A percentile compares a stretch with the other conserved stretches of the same genome.
These are phyloP conservation scores for Blastocladiella britannica DNA, from an alignment of 192 early-diverging fungal species.

Conservation along the genomic window DNA sequence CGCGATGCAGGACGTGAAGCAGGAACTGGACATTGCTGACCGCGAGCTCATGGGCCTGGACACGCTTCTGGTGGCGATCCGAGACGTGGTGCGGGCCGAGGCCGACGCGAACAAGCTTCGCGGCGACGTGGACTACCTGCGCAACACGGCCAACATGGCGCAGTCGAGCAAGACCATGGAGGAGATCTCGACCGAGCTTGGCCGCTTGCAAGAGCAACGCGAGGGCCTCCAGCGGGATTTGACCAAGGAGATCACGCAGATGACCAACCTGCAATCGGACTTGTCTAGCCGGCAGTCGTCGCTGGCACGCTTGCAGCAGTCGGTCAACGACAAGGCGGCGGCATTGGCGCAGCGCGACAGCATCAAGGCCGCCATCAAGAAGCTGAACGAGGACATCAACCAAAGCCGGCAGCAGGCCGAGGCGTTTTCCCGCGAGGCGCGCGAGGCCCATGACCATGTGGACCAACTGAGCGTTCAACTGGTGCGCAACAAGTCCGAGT, in stretches of 20 bases:
- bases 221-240: slow-evolving; percentile 26
- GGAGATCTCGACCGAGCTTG: slow-evolving; percentile 41
- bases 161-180: slow-evolving; percentile 44
- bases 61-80: slow-evolving; percentile 9
- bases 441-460: neutral
- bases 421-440: neutral
- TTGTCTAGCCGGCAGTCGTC: slow-evolving; percentile 12
- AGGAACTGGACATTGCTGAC: no score
- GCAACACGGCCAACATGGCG: slow-evolving; percentile 21
- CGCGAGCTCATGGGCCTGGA: slow-evolving; percentile 21
- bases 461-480: neutral
- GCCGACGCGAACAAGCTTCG: slow-evolving; percentile 11
- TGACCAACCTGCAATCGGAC: slow-evolving; percentile 8
- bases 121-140: slow-evolving; percentile 23
- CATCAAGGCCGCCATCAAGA: neutral
- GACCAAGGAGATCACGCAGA: slow-evolving; percentile 13
- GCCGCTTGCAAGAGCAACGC: slow-evolving; percentile 15
- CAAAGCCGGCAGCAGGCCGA: neutral
- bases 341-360: neutral
- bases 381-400: neutral
- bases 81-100: slow-evolving; percentile 15
- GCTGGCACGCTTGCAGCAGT: slow-evolving; percentile 8
- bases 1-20: no score
- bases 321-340: neutral
- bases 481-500: neutral